phyloP scores from a whole-genome alignment of 164 flowering plant genomes.

The Akebia trifoliata region DNA sequence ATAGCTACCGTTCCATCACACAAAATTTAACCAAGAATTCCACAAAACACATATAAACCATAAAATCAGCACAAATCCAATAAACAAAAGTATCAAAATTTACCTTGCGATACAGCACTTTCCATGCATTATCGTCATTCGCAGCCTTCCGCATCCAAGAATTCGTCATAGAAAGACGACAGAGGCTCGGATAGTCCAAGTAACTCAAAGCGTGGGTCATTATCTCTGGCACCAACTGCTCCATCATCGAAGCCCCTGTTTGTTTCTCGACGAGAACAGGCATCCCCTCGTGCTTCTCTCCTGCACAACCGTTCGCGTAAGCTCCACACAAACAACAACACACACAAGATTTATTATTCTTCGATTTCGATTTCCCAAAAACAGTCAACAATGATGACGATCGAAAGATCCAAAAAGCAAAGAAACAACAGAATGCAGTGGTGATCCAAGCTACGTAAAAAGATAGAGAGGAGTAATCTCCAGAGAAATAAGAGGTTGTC shows the following conservation, averaged over 20 bases:
- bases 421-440: slow-evolving; percentile 32
- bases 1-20: neutral
- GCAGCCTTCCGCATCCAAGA: slow-evolving; percentile 93
- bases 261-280: slow-evolving; percentile 28
- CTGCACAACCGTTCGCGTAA: slow-evolving; percentile 32
- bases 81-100: neutral
- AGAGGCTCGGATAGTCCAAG: slow-evolving; percentile 90
- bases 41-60: neutral
- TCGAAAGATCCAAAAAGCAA: slow-evolving; percentile 31
- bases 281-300: slow-evolving; percentile 20
- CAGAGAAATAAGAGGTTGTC: slow-evolving; percentile 20
- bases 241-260: slow-evolving; percentile 95
- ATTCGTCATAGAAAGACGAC: slow-evolving; percentile 96
- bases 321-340: too few relatives aligned
- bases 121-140: slow-evolving; percentile 98
- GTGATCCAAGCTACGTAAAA: slow-evolving; percentile 25
- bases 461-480: slow-evolving; percentile 15
- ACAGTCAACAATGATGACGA: slow-evolving; percentile 1
- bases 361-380: neutral
- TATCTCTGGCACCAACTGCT: slow-evolving; percentile 95
- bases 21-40: neutral
- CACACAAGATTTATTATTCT: slow-evolving; percentile 14
- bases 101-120: slow-evolving; percentile 93
- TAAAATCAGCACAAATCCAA: neutral
- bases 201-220: slow-evolving; percentile 92